A percentile compares a stretch with the other conserved stretches of the same genome.
Evolutionary conservation across 768 basidiomycete species (phyloP).

Genomic region (Rhizopogon vesiculosus): DNA sequence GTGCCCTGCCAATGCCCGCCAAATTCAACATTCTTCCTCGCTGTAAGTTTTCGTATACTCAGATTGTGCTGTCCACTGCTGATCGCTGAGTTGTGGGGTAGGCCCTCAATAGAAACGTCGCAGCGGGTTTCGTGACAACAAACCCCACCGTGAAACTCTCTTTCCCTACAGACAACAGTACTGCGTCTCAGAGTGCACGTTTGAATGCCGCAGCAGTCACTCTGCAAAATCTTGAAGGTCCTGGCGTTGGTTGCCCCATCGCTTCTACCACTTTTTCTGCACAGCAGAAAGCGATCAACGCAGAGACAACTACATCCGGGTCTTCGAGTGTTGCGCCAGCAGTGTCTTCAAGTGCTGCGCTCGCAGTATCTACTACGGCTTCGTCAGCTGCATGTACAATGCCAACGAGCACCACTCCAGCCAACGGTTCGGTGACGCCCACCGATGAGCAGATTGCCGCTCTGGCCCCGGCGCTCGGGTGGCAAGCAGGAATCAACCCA

Average conservation of each 20-base stretch:
- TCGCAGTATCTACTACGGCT: background rate
- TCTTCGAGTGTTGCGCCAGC: background rate
- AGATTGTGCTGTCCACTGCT: constrained; percentile 5
- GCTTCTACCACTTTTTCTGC: constrained; percentile 58
- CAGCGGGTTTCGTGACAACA: constrained; percentile 58
- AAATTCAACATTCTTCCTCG: constrained; percentile 43
- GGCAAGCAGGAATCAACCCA: constrained; percentile 51
- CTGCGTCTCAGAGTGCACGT: constrained; percentile 47
- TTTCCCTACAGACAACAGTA: constrained; percentile 60
- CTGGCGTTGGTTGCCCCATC: constrained; percentile 65
- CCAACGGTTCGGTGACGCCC: constrained; percentile 8
- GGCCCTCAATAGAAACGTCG: constrained; percentile 47
- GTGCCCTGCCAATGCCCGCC: constrained; percentile 68
- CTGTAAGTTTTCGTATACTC: constrained; percentile 26
- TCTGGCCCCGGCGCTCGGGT: constrained; percentile 57
- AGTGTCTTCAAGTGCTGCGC: background rate
- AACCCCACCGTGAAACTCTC: constrained; percentile 54
- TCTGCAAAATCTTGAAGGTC: constrained; percentile 68
- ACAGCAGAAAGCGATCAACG: constrained; percentile 22
- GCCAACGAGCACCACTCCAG: background rate
- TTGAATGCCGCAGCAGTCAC: constrained; percentile 58
- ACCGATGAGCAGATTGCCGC: constrained; percentile 27
- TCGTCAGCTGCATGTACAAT: background rate
- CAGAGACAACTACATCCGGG: constrained; percentile 7
- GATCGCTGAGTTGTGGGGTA: constrained; percentile 18